These are phyloP conservation scores for Teratosphaeria nubilosa DNA, from an alignment of 2,329 filamentous ascomycete genomes.

Conservation along the genomic window DNA sequence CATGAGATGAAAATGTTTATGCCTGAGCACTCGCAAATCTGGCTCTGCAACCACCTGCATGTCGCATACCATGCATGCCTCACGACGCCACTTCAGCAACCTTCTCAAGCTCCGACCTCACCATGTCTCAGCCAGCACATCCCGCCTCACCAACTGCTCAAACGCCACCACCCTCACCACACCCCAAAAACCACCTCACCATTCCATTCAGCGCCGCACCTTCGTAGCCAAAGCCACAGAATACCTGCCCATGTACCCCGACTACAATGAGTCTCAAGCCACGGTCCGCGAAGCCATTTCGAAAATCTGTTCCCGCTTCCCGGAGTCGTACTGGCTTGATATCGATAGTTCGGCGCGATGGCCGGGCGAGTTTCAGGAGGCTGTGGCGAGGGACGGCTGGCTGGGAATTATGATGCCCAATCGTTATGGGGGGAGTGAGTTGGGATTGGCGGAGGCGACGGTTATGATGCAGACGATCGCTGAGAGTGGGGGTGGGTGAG, in stretches of 20 bases:
- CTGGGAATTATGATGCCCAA: slow-evolving; percentile 37
- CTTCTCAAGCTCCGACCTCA: neutral
- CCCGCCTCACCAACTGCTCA: neutral
- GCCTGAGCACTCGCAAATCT: neutral
- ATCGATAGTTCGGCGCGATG: slow-evolving; percentile 29
- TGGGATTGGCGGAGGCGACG: slow-evolving; percentile 34
- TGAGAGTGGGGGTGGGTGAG: slow-evolving; percentile 31
- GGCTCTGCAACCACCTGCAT: neutral
- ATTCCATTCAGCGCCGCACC: neutral
- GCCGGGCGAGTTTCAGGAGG: slow-evolving; percentile 31
- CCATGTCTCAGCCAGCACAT: neutral
- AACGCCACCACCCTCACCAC: neutral
- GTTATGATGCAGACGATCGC: slow-evolving; percentile 41
- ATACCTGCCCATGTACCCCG: slow-evolving; percentile 23
- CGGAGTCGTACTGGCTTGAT: slow-evolving; percentile 34
- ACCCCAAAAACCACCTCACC: neutral
- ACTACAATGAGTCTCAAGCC: slow-evolving; percentile 32
- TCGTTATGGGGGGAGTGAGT: slow-evolving; percentile 32
- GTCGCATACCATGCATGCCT: neutral
- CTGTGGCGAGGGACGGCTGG: slow-evolving; percentile 34
- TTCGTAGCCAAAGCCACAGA: slow-evolving; percentile 17
- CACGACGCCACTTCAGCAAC: neutral
- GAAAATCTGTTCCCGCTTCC: slow-evolving; percentile 34
- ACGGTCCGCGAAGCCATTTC: slow-evolving; percentile 35
- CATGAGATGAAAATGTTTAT: neutral